A percentile compares a stretch with the other conserved stretches of the same genome.
Evolutionary conservation across 345 rosid species (phyloP).

Genomic region (Aquilaria malaccensis): DNA sequence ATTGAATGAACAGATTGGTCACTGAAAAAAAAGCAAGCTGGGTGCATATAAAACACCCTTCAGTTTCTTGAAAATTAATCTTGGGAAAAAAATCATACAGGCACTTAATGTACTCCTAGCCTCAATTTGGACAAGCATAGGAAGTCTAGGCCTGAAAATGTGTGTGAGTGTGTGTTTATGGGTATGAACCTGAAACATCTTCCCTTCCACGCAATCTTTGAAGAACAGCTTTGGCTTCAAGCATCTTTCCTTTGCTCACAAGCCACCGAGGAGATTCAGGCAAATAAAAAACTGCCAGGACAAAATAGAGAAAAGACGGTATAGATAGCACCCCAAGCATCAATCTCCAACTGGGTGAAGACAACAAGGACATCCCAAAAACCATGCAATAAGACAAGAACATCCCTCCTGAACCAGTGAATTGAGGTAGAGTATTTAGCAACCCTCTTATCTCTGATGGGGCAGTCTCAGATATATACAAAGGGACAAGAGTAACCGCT

Average conservation of each 20-base stretch:
- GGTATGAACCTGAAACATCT: constrained; percentile 74
- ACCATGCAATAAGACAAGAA: constrained; percentile 90
- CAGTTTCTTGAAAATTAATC: too few species aligned
- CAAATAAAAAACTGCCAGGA: constrained; percentile 64
- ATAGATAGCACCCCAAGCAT: constrained; percentile 95
- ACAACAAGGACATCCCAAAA: constrained; percentile 66
- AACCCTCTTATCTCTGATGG: constrained; percentile 89
- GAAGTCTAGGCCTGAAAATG: too few species aligned
- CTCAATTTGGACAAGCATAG: too few species aligned
- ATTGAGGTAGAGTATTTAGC: constrained; percentile 92
- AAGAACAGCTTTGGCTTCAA: constrained; percentile 75
- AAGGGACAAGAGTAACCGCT: constrained; percentile 83
- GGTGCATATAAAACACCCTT: too few species aligned
- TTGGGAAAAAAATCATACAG: too few species aligned
- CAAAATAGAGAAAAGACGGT: constrained; percentile 67
- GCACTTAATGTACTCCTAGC: too few species aligned
- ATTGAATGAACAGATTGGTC: too few species aligned
- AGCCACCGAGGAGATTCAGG: constrained; percentile 99
- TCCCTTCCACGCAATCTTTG: constrained; percentile 85
- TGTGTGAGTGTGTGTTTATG: too few species aligned
- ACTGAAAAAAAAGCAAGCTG: too few species aligned
- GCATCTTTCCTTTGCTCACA: constrained; percentile 94
- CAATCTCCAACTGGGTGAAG: constrained; percentile 80
- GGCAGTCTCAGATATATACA: constrained; percentile 94
- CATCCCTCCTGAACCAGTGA: constrained; percentile 94